A percentile compares a stretch with the other conserved stretches of the same genome.
phyloP scores from a whole-genome alignment of 2,329 filamentous ascomycete genomes.

The Volutella citrinella region DNA sequence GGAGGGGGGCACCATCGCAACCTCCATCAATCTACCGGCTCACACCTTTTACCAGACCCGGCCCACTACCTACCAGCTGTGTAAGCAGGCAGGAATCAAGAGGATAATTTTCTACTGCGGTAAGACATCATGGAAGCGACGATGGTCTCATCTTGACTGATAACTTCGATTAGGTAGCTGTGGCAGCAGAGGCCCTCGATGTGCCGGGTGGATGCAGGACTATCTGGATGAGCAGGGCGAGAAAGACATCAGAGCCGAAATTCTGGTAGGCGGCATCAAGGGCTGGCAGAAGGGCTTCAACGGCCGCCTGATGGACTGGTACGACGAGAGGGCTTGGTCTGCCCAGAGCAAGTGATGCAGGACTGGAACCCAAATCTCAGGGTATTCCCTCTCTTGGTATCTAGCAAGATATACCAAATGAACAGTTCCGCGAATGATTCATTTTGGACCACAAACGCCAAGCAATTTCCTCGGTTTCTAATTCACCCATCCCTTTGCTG shows the following conservation, averaged over 20 bases:
- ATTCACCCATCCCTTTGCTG: conserved; percentile 9
- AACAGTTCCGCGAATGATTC: conserved; percentile 18
- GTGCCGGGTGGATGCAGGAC: conserved; percentile 56
- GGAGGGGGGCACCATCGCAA: conserved; percentile 57
- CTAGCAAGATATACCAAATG: conserved; percentile 26
- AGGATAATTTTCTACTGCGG: conserved; percentile 56
- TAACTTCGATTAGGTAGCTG: conserved; percentile 41
- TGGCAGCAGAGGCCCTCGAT: conserved; percentile 47
- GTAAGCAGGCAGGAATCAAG: conserved; percentile 46
- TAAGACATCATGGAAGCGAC: conserved; percentile 22
- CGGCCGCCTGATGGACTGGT: conserved; percentile 47
- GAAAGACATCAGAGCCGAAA: conserved; percentile 41
- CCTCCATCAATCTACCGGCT: conserved; percentile 56
- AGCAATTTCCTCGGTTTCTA: conserved; percentile 23
- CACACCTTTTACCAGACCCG: conserved; percentile 52
- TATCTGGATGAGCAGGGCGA: conserved; percentile 47
- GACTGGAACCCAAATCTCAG: conserved; percentile 11
- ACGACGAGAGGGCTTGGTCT: conserved; percentile 41
- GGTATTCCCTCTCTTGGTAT: conserved; percentile 26
- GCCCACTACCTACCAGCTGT: conserved; percentile 45
- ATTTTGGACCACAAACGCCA: conserved; percentile 36
- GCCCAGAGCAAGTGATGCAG: conserved; percentile 20
- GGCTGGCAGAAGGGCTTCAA: conserved; percentile 51
- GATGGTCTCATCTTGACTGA: background rate
- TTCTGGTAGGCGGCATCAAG: conserved; percentile 52